Conservation (phyloP, 2,329 filamentous ascomycete species). For the Apiospora saccharicola region DNA sequence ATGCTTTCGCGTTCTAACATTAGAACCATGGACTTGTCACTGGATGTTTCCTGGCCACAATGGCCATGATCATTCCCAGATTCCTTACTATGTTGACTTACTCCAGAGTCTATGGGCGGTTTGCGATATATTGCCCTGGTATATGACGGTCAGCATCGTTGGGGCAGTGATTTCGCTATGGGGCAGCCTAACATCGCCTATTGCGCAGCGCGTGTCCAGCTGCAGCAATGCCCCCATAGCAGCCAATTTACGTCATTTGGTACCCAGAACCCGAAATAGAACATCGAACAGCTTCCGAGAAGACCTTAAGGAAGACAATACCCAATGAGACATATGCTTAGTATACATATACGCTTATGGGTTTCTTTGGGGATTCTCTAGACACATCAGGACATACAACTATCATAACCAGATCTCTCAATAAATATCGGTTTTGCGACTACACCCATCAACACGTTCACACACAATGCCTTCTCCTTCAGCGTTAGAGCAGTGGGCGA, state of each 20-base stretch:
- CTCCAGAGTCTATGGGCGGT: no score
- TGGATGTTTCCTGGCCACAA: no score
- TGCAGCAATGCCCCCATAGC: neutral
- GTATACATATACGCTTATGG: neutral
- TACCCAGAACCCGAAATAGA: neutral
- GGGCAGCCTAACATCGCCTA: neutral
- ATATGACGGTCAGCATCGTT: no score
- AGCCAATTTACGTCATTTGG: constrained; percentile 1
- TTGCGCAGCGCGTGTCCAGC: neutral
- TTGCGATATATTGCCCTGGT: no score
- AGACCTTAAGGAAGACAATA: neutral
- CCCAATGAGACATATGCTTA: neutral
- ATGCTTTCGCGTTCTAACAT: no score
- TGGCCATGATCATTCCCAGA: no score
- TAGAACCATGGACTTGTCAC: no score
- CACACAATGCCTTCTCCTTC: constrained; percentile 12
- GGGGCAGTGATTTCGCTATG: neutral
- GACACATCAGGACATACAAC: neutral
- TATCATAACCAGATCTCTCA: neutral
- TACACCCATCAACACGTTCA: neutral
- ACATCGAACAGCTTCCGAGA: neutral
- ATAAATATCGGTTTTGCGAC: no score
- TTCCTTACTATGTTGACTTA: no score
- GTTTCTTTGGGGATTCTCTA: neutral
- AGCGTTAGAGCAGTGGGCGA: neutral